phyloP scores from a whole-genome alignment of 2,329 filamentous ascomycete genomes.

The Bisporella sp. region DNA sequence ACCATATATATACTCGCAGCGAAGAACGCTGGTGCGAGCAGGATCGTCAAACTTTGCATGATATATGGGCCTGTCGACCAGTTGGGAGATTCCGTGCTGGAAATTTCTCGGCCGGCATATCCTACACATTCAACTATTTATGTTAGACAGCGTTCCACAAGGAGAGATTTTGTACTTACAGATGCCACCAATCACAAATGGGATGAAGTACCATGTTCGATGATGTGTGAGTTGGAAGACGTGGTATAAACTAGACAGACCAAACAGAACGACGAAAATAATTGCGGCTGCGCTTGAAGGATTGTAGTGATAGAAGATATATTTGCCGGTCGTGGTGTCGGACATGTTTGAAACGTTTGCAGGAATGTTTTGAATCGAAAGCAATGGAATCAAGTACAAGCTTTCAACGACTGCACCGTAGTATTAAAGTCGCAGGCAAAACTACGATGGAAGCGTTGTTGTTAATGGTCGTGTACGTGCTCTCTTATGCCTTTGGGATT shows the following conservation, averaged over 20 bases:
- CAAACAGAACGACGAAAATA: conserved; percentile 12
- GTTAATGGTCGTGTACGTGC: too few species aligned
- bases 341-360: conserved; percentile 20
- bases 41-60: conserved; percentile 30
- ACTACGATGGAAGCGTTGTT: too few species aligned
- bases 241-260: conserved; percentile 7
- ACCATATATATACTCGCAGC: conserved; percentile 35
- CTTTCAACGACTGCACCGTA: too few species aligned
- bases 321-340: not conserved
- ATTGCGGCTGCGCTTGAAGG: conserved; percentile 12
- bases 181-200: conserved; percentile 24
- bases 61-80: conserved; percentile 27
- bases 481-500: too few species aligned
- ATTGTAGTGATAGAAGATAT: conserved; percentile 10
- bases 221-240: conserved; percentile 9
- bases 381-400: too few species aligned
- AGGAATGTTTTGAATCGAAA: too few species aligned
- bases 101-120: conserved; percentile 26
- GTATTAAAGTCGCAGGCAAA: too few species aligned
- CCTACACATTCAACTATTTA: conserved; percentile 33
- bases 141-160: not conserved
- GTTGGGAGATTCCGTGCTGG: conserved; percentile 16
- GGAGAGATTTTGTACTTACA: conserved; percentile 17
- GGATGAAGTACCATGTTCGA: conserved; percentile 23
- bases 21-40: conserved; percentile 34